These are phyloP conservation scores for Ceriops tagal DNA, from an alignment of 345 rosid genomes.

Conservation along the genomic window DNA sequence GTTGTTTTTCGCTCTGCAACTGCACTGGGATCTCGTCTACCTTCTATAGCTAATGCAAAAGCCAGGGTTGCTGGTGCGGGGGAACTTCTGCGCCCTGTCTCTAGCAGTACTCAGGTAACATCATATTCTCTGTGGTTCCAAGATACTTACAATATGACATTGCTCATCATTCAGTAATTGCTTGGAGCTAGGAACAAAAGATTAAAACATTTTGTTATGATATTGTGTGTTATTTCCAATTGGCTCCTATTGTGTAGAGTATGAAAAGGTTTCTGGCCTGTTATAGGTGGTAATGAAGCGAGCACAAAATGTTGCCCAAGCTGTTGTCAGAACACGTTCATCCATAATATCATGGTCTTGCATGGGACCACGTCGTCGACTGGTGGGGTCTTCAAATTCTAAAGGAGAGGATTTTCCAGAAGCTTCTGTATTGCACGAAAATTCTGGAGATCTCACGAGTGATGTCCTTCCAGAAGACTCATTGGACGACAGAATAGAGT, in stretches of 20 bases:
- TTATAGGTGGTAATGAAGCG: constrained; percentile 84
- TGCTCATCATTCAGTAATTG: too few species aligned
- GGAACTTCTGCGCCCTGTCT: constrained; percentile 82
- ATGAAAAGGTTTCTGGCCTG: neutral
- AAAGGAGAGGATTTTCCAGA: constrained; percentile 47
- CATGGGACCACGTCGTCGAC: constrained; percentile 83
- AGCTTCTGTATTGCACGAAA: constrained; percentile 41
- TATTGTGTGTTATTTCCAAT: neutral
- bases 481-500: constrained; percentile 33
- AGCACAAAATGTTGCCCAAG: constrained; percentile 85
- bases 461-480: constrained; percentile 29
- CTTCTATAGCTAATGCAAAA: constrained; percentile 87
- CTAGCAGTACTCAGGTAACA: constrained; percentile 81
- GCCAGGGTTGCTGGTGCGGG: constrained; percentile 97
- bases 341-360: constrained; percentile 86
- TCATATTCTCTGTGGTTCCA: neutral
- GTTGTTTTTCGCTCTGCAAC: constrained; percentile 92
- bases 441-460: constrained; percentile 39
- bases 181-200: too few species aligned
- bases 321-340: constrained; percentile 76
- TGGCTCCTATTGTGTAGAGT: neutral
- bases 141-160: too few species aligned
- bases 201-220: neutral
- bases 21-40: constrained; percentile 88
- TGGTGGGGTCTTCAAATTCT: constrained; percentile 38